Evolutionary conservation across 192 early-diverging fungal genomes (phyloP).

Genomic region (Pilaira anomala): DNA sequence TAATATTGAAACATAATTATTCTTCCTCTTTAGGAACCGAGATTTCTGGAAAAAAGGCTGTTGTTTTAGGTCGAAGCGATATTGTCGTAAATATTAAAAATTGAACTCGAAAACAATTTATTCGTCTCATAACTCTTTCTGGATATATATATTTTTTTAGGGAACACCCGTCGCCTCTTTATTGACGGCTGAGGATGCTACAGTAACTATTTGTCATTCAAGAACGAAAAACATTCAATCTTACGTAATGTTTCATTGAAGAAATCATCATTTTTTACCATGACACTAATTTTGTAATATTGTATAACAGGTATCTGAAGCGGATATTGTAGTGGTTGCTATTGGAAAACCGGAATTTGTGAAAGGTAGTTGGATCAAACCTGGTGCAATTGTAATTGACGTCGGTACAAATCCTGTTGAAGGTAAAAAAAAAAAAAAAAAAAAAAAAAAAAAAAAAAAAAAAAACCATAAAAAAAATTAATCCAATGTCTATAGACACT

Average conservation of each 20-base stretch:
- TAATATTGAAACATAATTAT: background rate
- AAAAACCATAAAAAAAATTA: too few species aligned
- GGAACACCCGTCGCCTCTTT: conserved; percentile 82
- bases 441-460: too few species aligned
- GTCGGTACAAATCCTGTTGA: conserved; percentile 90
- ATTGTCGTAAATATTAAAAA: conserved; percentile 65
- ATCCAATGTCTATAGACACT: conserved; percentile 45
- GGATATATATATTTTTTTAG: conserved; percentile 17
- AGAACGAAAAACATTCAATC: conserved; percentile 70
- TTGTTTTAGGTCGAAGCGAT: conserved; percentile 95
- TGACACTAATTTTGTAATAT: background rate
- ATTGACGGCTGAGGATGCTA: conserved; percentile 77
- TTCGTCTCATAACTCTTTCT: background rate
- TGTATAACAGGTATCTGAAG: conserved; percentile 43
- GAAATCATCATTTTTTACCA: too few species aligned
- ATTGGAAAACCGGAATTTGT: conserved; percentile 76
- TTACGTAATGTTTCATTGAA: conserved; percentile 57
- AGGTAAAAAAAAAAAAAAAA: conserved; percentile 32
- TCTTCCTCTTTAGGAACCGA: conserved; percentile 37
- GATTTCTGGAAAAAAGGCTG: conserved; percentile 78
- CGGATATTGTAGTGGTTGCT: conserved; percentile 90
- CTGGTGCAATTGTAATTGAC: conserved; percentile 91
- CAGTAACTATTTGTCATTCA: conserved; percentile 92
- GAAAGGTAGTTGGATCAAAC: conserved; percentile 92
- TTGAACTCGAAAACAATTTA: background rate